Evolutionary conservation across 371 early-diverging fungal species (phyloP).

Genomic region (Batrachochytrium dendrobatidis): DNA sequence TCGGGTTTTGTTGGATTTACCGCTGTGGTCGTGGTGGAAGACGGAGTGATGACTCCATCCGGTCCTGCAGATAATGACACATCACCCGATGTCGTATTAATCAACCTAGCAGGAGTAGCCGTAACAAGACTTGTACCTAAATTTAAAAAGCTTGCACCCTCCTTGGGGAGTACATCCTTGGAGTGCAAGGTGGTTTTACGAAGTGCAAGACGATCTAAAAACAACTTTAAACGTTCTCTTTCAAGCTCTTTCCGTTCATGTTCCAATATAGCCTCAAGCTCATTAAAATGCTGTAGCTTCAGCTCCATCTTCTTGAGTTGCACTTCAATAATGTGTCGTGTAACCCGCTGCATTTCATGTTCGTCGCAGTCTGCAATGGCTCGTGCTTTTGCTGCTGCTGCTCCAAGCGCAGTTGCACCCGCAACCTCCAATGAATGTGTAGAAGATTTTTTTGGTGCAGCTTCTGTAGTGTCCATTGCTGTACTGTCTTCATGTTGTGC

Average conservation of each 20-base stretch:
- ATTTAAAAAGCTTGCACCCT: background rate
- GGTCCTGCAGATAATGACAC: no score
- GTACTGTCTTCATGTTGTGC: no score
- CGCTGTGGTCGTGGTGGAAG: no score
- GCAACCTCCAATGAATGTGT: slow-evolving; percentile 44
- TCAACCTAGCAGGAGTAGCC: no score
- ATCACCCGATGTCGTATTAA: no score
- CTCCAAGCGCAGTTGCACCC: slow-evolving; percentile 51
- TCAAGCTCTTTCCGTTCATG: slow-evolving; percentile 75
- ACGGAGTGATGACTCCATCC: no score
- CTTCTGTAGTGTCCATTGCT: background rate
- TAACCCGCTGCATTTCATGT: slow-evolving; percentile 68
- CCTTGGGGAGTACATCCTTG: background rate
- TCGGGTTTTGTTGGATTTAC: no score
- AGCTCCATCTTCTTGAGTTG: slow-evolving; percentile 81
- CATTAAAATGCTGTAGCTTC: slow-evolving; percentile 87
- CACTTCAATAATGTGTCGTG: slow-evolving; percentile 71
- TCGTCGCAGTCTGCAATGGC: slow-evolving; percentile 58
- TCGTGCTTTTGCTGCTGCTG: slow-evolving; percentile 55
- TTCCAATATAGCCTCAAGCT: slow-evolving; percentile 80
- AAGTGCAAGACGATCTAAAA: slow-evolving; percentile 58
- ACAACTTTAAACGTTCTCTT: slow-evolving; percentile 71
- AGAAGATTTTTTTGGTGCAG: slow-evolving; percentile 13
- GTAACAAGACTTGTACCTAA: no score
- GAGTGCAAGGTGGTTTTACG: slow-evolving; percentile 4